These are phyloP conservation scores for sorghum (Sorghum bicolor) DNA, from an alignment of 176 grass and related monocot species.

Conservation along the genomic window DNA sequence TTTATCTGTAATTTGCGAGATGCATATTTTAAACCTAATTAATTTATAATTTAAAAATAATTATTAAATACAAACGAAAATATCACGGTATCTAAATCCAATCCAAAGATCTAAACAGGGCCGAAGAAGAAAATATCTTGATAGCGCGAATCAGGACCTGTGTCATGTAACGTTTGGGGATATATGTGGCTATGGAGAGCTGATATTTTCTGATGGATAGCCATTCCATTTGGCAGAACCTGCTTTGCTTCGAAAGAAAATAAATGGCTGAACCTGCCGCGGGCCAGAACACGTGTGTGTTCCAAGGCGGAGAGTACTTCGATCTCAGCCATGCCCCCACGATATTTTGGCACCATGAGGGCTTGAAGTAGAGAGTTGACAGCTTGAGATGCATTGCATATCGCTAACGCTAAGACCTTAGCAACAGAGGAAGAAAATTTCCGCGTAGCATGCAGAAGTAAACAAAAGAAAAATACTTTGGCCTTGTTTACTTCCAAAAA, in stretches of 20 bases:
- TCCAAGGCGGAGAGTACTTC: background rate
- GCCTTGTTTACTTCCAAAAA: no score
- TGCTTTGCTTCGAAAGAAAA: background rate
- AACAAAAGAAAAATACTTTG: no score
- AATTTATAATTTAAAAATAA: no score
- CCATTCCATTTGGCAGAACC: background rate
- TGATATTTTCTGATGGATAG: background rate
- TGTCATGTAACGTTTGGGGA: background rate
- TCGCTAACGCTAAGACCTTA: no score
- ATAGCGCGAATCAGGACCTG: background rate
- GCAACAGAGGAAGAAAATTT: no score
- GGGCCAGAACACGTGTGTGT: background rate
- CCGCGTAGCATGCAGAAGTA: no score
- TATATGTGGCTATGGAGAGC: background rate
- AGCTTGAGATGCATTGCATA: background rate
- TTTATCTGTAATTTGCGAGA: no score
- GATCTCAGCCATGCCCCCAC: background rate
- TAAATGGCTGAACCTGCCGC: background rate
- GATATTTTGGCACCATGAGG: background rate
- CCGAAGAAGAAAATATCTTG: no score
- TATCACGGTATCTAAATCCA: no score
- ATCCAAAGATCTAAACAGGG: no score
- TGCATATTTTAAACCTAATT: no score
- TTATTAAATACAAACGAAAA: no score
- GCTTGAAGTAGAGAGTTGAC: background rate